Percentiles rank a stretch among this genome's conserved stretches.
These are phyloP conservation scores for Dactylellina leptospora DNA, from an alignment of 2,329 filamentous ascomycete species.

Conservation along the genomic window DNA sequence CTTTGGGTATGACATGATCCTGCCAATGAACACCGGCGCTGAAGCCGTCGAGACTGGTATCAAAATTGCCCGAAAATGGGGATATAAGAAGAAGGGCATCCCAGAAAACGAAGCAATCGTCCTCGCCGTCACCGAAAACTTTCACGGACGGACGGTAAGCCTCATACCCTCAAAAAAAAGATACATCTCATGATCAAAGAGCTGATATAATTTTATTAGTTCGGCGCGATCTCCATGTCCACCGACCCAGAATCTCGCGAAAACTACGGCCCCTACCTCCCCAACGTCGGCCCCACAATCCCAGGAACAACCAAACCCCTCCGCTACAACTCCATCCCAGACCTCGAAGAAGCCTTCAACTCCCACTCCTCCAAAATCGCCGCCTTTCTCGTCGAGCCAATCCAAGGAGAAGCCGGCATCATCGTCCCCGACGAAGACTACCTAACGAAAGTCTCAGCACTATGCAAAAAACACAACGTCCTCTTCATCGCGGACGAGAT, in stretches of 20 bases:
- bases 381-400: constrained; percentile 93
- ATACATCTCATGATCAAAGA: too few species aligned
- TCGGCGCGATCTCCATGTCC: constrained; percentile 93
- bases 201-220: constrained; percentile 64
- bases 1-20: constrained; percentile 96
- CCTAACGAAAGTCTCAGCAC: constrained; percentile 77
- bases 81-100: constrained; percentile 94
- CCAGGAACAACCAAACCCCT: constrained; percentile 81
- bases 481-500: constrained; percentile 98
- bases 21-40: constrained; percentile 98
- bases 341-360: constrained; percentile 81
- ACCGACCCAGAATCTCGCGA: constrained; percentile 94
- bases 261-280: constrained; percentile 96
- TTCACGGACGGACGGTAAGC: constrained; percentile 88
- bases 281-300: constrained; percentile 79
- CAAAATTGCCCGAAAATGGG: constrained; percentile 97
- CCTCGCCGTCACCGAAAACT: constrained; percentile 88
- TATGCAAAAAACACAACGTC: constrained; percentile 95
- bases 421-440: constrained; percentile 93
- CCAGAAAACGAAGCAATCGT: constrained; percentile 83
- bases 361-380: constrained; percentile 84
- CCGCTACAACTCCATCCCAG: constrained; percentile 83
- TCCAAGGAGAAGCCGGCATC: constrained; percentile 96
- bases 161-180: not conserved
- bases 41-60: constrained; percentile 92